Percentiles rank a stretch among this genome's conserved stretches.
These are phyloP conservation scores for Sporothrix variecibatus DNA, from an alignment of 2,329 filamentous ascomycete species.

Conservation along the genomic window DNA sequence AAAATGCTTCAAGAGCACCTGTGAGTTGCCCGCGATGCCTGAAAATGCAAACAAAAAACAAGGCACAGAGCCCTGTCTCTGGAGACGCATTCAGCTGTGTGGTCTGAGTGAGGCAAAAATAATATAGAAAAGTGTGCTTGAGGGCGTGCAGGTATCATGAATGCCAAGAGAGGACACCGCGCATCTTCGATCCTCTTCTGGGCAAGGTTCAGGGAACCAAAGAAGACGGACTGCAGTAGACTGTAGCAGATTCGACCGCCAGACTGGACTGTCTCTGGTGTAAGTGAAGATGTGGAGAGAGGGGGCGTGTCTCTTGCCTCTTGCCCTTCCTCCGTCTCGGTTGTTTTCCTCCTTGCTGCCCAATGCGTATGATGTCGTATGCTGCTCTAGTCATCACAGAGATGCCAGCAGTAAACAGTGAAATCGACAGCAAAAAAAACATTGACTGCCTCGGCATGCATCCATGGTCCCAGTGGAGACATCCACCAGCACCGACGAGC, in stretches of 20 bases:
- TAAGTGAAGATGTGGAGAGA: not conserved
- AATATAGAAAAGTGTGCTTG: not conserved
- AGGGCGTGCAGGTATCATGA: not conserved
- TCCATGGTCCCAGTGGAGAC: no score
- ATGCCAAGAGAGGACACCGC: not conserved
- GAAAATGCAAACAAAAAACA: no score
- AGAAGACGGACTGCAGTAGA: not conserved
- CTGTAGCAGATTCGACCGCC: not conserved
- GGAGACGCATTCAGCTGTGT: not conserved
- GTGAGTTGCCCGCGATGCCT: no score
- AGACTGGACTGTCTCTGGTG: not conserved
- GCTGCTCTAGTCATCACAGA: no score
- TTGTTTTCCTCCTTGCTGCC: no score
- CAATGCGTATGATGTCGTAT: no score
- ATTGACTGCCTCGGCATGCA: not conserved
- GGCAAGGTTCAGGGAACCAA: not conserved
- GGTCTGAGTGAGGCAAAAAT: not conserved
- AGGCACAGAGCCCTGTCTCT: not conserved
- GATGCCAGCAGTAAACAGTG: no score
- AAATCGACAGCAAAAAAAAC: no score
- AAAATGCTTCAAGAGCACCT: no score
- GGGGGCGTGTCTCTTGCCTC: not conserved
- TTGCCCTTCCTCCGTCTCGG: no score
- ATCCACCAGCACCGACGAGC: no score
- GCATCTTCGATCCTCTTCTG: conserved; percentile 1